Evolutionary conservation across 768 basidiomycete genomes (phyloP), one percentile per base, ranked within the genome.

Genomic region (Boletellus ananiceps): DNA sequence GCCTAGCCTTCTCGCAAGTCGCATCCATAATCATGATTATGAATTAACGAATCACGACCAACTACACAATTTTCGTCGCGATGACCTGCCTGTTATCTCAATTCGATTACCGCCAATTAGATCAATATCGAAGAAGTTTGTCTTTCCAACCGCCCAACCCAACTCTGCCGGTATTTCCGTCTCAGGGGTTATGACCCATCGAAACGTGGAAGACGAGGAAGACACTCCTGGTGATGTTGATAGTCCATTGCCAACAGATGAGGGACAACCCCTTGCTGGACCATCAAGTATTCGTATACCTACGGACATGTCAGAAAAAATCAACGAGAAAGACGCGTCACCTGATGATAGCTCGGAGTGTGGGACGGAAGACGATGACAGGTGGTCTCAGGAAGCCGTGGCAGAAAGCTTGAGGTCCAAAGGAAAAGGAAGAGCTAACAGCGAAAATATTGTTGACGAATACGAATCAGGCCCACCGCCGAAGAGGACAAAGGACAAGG

Each of bases 101-200:
- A 69, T 69, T 1, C 66, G 69, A 39, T 64, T 82, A 0, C 52
- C 69, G 0, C 79, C 81, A 9, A 62, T 71, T 19, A 69, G 71
- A 44, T 77, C 75, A 4, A 66, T 81, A 32, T 71, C 71, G 48
- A 81, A 79, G 45, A 75, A 71, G 39, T 82, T 82, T 51, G 67
- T 73, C 13, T 82, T 81, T 46, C 81, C 80, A 7, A 41, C n/a
- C 18, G 53, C 29, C 14, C 47, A 49, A 23, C 23, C 58, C 2
- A 39, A 18, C n/a, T 34, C 57, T 18, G 41, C 29, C 4, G 35
- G 38, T 5, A 35, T 9, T 21, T 3, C 18, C 9, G 25, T 35
- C 37, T 33, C 44, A 36, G 41, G 32, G 13, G 2, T 9, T 14
- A 9, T 33, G 9, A 23, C 32, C 15, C n/a, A 31, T 9, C 47